Percentiles rank a stretch among this genome's conserved stretches.
These are phyloP conservation scores for Podosphaera aphanis DNA, from an alignment of 2,329 filamentous ascomycete species.

Conservation along the genomic window DNA sequence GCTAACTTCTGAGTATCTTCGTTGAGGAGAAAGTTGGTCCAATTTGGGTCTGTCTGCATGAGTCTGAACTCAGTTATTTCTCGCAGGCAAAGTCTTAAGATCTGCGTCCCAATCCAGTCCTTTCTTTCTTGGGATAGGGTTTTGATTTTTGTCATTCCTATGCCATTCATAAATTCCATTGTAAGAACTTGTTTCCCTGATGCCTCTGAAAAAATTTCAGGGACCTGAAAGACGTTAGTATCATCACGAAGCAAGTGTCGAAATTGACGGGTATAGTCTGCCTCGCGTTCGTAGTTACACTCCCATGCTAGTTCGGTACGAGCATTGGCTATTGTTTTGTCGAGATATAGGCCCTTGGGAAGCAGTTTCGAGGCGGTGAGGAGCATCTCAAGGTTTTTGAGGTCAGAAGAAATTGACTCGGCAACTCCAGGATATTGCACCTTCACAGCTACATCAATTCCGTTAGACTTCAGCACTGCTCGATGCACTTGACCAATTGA, in stretches of 20 bases:
- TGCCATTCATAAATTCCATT: conserved; percentile 74
- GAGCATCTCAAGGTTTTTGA: conserved; percentile 79
- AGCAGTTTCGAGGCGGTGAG: conserved; percentile 75
- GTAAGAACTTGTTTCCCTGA: conserved; percentile 74
- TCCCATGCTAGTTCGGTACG: conserved; percentile 86
- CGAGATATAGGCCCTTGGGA: conserved; percentile 75
- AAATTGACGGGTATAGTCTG: conserved; percentile 57
- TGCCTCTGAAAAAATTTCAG: conserved; percentile 52
- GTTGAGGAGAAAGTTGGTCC: conserved; percentile 97
- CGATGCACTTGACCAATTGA: conserved; percentile 94
- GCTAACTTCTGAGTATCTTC: conserved; percentile 47
- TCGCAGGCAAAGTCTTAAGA: conserved; percentile 71
- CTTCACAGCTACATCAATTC: conserved; percentile 70
- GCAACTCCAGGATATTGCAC: conserved; percentile 94
- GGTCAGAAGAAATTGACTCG: conserved; percentile 84
- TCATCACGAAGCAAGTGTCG: conserved; percentile 54
- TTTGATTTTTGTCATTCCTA: conserved; percentile 60
- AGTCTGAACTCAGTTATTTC: conserved; percentile 89
- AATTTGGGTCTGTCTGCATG: conserved; percentile 99
- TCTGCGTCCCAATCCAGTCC: conserved; percentile 90
- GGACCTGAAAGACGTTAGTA: conserved; percentile 51
- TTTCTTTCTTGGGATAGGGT: conserved; percentile 60
- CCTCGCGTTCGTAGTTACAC: conserved; percentile 84
- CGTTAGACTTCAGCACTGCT: conserved; percentile 53
- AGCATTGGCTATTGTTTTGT: conserved; percentile 94